Percentiles rank a stretch among this genome's conserved stretches.
phyloP scores from a whole-genome alignment of 352 stramenopile species.

The Globisporangium heterothallicum region DNA sequence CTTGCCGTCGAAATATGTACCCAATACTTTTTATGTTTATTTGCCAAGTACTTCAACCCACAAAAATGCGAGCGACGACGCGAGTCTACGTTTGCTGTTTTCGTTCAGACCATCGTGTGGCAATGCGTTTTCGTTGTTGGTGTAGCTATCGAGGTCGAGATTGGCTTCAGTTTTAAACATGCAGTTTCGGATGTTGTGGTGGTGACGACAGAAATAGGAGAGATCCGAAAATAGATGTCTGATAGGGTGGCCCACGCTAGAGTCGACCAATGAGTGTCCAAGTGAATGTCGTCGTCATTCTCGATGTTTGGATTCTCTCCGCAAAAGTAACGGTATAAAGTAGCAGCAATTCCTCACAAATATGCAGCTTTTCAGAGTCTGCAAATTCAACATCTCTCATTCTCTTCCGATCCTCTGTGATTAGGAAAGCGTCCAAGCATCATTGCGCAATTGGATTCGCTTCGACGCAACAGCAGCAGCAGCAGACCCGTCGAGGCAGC shows the following conservation, averaged over 20 bases:
- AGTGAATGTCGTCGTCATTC: not conserved
- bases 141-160: no score
- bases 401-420: no score
- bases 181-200: no score
- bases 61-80: not conserved
- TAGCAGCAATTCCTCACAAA: not conserved
- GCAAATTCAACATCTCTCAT: constrained; percentile 7
- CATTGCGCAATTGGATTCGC: constrained; percentile 2
- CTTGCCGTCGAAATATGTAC: not conserved
- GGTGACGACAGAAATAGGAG: no score
- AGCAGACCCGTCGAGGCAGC: constrained; percentile 1
- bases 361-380: constrained; percentile 1
- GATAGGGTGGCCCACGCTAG: not conserved
- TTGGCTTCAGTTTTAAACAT: no score
- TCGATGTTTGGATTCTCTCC: not conserved
- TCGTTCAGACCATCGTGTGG: no score
- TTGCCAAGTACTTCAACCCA: not conserved
- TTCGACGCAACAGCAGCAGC: constrained; percentile 3
- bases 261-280: not conserved
- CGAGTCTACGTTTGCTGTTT: no score
- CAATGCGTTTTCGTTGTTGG: no score
- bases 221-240: no score
- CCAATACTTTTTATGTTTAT: not conserved
- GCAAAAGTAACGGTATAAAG: constrained; percentile 3
- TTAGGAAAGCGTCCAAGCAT: no score